Base-by-base conservation (phyloP, 495 filamentous ascomycete species). In the Trichoderma virens region DNA sequence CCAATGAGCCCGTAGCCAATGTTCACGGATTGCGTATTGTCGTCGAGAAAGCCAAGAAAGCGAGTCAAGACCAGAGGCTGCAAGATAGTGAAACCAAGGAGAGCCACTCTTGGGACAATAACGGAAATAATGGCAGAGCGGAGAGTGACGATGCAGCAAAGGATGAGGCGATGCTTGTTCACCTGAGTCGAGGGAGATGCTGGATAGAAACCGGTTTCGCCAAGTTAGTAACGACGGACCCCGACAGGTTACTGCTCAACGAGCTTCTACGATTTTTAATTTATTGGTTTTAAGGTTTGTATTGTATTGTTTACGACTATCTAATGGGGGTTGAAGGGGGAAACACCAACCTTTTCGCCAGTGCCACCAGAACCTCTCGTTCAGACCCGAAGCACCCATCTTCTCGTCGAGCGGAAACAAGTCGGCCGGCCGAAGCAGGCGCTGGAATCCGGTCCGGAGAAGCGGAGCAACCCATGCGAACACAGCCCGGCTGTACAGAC, bases 391-490 rank as follows among this genome's bases (percentile, higher is more conserved):
- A 20, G 31, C 31, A 13, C 31, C n/a, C 60, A 61, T 61, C 28
- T 32, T 27, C 28, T 61, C 62, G 27, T 63, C 62, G 18, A 63
- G 41, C 13, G 39, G 27, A 72, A 63, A 79, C 4, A 86, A 70
- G 66, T 85, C 78, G 20, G 79, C 73, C 11, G 82, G 65, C 9
- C 68, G 68, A 0, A 85, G 67, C 16, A 76, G 27, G 7, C 73
- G 77, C 4, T 63, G 71, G 65, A 77, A 83, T 0, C 84, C 84
- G 13, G 62, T 70, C 34, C 73, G 67, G 62, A 89, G 82, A 5
- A 88, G 66, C 13, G 70, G 71, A 65, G 85, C 86, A 63, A 88
- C 72, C 86, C 86, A 89, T 67, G 73, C 82, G 68, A 88, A 86
- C 3, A 85, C 70, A 1, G 70, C 73, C 20, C 74, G 75, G 64